Base-by-base conservation (phyloP, 371 early-diverging fungal genomes). In the Mortierella sp. region DNA sequence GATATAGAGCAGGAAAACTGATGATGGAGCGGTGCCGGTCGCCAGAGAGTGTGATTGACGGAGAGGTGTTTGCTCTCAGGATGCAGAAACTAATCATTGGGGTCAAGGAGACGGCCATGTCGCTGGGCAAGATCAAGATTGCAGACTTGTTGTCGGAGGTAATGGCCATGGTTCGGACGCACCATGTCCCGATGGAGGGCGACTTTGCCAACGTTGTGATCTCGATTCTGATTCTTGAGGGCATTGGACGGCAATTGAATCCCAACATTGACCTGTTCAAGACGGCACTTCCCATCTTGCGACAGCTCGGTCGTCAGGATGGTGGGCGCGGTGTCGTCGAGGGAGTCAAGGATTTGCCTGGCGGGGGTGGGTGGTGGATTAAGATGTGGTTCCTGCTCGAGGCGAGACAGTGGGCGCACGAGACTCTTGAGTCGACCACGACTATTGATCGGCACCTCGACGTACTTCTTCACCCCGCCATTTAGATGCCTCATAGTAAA, bases 151-250 rank as follows among this genome's bases (percentile, higher is more conserved):
- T 99, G 51, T 81, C 86, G 24, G 91, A 91, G 9, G 97, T 97
- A 0, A 93, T 97, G 91, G 87, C 90, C 51, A 94, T 96, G 93
- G 98, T 98, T 5, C 91, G 98, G 16, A 84, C 91, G 11, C 98
- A 99, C 86, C 98, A 96, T 74, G 98, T 99, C 10, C 93, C 94
- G 71, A 88, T 99, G 70, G 98, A 98, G 78, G 97, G 97, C 0
- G 98, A 97, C 72, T 99, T 97, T 90, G 94, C 95, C 46, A 98
- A 98, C 87, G 93, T 98, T 2, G 93, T 96, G 10, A 95, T 99
- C 51, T 93, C 96, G 21, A 95, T 97, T 80, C 91, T 98, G 90
- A 88, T 98, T 61, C 82, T 98, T 16, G 99, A 99, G 88, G 99
- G 99, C 0, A 95, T 98, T 75, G 99, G 98, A 3, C 88, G 97